Percentiles rank a stretch among this genome's conserved stretches.
Evolutionary conservation across 2,329 filamentous ascomycete genomes (phyloP).

Genomic region (Ceratocystiopsis brevicomis): DNA sequence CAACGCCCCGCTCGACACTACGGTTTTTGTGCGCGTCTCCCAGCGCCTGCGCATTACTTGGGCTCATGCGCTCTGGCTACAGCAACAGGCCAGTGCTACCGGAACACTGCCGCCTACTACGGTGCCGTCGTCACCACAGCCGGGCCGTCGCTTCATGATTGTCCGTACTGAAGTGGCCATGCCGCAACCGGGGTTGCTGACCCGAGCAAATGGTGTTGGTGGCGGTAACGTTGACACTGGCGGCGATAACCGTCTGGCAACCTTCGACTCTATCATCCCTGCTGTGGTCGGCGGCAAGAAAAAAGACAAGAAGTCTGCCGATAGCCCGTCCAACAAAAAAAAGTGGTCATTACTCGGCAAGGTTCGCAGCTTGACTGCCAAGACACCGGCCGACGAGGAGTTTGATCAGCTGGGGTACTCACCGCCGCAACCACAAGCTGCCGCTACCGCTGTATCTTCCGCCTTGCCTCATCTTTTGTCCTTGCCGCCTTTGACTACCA

Average conservation of each 20-base stretch:
- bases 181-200: slow-evolving; percentile 25
- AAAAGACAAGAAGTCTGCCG: slow-evolving; percentile 11
- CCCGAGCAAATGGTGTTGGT: not conserved
- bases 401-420: slow-evolving; percentile 17
- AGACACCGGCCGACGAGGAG: slow-evolving; percentile 20
- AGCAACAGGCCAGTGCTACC: slow-evolving; percentile 41
- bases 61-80: slow-evolving; percentile 62
- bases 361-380: slow-evolving; percentile 30
- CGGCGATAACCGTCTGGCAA: slow-evolving; percentile 8
- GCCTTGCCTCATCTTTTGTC: too few species aligned
- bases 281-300: not conserved
- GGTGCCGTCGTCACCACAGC: slow-evolving; percentile 66
- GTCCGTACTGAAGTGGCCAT: slow-evolving; percentile 53
- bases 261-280: not conserved
- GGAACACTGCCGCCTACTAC: slow-evolving; percentile 47
- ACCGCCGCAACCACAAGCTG: too few species aligned
- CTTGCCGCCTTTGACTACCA: too few species aligned
- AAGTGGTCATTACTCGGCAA: slow-evolving; percentile 48
- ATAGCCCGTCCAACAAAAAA: slow-evolving; percentile 25
- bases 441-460: too few species aligned
- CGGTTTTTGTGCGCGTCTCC: slow-evolving; percentile 49
- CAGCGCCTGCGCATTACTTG: slow-evolving; percentile 53
- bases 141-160: slow-evolving; percentile 72
- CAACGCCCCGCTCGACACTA: slow-evolving; percentile 43
- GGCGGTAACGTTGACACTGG: not conserved